Percentiles rank a stretch among this genome's conserved stretches.
These are phyloP conservation scores for Sordariomycetes sp. DNA, from an alignment of 2,329 filamentous ascomycete genomes.

Conservation along the genomic window DNA sequence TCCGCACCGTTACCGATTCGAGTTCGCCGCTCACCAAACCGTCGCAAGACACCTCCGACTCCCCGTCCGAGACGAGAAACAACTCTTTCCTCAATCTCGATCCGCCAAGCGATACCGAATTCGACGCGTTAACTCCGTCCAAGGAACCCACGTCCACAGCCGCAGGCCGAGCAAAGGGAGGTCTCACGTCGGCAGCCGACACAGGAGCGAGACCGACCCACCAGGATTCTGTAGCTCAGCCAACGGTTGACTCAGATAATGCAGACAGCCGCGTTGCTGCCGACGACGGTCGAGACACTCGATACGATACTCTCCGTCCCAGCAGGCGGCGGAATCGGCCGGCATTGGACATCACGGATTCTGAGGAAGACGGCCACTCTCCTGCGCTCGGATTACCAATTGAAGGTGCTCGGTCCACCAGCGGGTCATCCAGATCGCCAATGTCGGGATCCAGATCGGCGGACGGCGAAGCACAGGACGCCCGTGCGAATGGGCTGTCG, in stretches of 20 bases:
- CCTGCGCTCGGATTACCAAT: slow-evolving; percentile 28
- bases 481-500: slow-evolving; percentile 24
- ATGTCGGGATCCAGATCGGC: slow-evolving; percentile 26
- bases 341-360: slow-evolving; percentile 14
- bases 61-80: slow-evolving; percentile 20
- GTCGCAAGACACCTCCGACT: slow-evolving; percentile 13
- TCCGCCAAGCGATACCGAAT: slow-evolving; percentile 31
- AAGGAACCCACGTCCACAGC: neutral
- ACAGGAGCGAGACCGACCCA: neutral
- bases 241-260: neutral
- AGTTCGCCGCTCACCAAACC: slow-evolving; percentile 16
- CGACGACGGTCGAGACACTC: slow-evolving; percentile 6
- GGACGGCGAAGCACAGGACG: slow-evolving; percentile 22
- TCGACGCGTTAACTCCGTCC: slow-evolving; percentile 10
- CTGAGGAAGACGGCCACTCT: slow-evolving; percentile 18
- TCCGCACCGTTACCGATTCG: slow-evolving; percentile 45
- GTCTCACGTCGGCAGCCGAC: neutral
- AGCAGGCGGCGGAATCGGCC: slow-evolving; percentile 9
- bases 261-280: neutral
- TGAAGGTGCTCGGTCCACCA: slow-evolving; percentile 21
- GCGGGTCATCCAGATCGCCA: slow-evolving; percentile 20
- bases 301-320: slow-evolving; percentile 14
- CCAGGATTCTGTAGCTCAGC: neutral
- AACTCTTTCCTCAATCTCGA: slow-evolving; percentile 39
- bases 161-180: neutral